These are phyloP conservation scores for Fusarium nanum DNA, from an alignment of 2,329 filamentous ascomycete genomes.

Conservation along the genomic window DNA sequence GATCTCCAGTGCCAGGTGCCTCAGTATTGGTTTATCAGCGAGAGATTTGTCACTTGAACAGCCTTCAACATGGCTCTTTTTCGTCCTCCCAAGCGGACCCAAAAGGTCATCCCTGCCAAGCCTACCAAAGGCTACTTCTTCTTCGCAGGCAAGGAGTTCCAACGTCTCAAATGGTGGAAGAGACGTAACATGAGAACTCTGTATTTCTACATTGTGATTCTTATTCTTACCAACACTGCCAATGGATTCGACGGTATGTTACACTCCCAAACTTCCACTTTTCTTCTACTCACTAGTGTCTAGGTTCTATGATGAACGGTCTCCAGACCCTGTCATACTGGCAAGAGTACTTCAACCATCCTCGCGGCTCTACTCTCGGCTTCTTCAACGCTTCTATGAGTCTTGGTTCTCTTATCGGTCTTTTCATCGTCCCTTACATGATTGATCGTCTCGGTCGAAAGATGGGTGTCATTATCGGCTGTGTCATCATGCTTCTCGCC, in stretches of 20 bases:
- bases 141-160: conserved; percentile 21
- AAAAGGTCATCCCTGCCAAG: conserved; percentile 21
- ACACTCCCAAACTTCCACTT: no score
- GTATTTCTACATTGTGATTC: conserved; percentile 16
- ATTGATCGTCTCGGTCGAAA: conserved; percentile 27
- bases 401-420: conserved; percentile 28
- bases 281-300: no score
- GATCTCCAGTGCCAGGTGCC: not conserved
- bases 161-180: conserved; percentile 19
- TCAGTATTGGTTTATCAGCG: not conserved
- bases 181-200: conserved; percentile 7
- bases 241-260: conserved; percentile 19
- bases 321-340: conserved; percentile 27
- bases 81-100: conserved; percentile 15
- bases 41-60: no score
- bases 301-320: conserved; percentile 26
- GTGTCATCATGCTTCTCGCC: conserved; percentile 14
- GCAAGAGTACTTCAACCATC: conserved; percentile 31
- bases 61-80: conserved; percentile 12
- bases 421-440: conserved; percentile 26
- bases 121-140: conserved; percentile 17
- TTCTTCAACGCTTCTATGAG: conserved; percentile 31
- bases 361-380: conserved; percentile 13
- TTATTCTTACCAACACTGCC: conserved; percentile 20
- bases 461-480: conserved; percentile 22